Evolutionary conservation across 257 asterid species (phyloP).

Genomic region (Phtheirospermum japonicum): DNA sequence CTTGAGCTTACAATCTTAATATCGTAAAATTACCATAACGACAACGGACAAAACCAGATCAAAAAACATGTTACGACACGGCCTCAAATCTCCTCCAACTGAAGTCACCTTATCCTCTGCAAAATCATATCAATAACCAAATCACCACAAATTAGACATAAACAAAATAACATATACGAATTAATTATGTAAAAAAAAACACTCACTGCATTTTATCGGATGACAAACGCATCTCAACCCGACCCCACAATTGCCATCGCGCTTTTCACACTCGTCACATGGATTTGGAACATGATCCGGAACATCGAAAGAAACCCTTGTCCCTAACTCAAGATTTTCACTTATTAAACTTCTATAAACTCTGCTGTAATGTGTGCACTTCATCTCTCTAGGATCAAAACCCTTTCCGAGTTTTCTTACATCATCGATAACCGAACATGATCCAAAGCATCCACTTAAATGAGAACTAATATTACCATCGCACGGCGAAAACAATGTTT

Average conservation of each 20-base stretch:
- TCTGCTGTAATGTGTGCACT: too few relatives aligned
- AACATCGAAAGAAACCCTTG: slow-evolving; percentile 49
- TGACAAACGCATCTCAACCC: slow-evolving; percentile 72
- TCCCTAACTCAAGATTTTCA: slow-evolving; percentile 31
- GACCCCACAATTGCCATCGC: slow-evolving; percentile 54
- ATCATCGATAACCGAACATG: too few relatives aligned
- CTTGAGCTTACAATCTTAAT: slow-evolving; percentile 22
- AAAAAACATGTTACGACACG: slow-evolving; percentile 27
- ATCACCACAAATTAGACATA: too few relatives aligned
- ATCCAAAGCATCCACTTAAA: too few relatives aligned
- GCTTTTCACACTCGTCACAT: slow-evolving; percentile 55
- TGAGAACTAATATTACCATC: too few relatives aligned
- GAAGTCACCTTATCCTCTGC: slow-evolving; percentile 60
- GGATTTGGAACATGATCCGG: slow-evolving; percentile 63
- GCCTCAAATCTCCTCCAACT: slow-evolving; percentile 32
- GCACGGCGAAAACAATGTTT: too few relatives aligned
- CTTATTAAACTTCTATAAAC: too few relatives aligned
- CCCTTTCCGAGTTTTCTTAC: too few relatives aligned
- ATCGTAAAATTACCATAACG: slow-evolving; percentile 19
- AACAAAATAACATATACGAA: background rate
- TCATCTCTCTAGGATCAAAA: too few relatives aligned
- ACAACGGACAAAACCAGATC: slow-evolving; percentile 32
- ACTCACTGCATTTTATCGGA: slow-evolving; percentile 54
- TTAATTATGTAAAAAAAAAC: background rate
- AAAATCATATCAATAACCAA: too few relatives aligned